Evolutionary conservation across 768 basidiomycete genomes (phyloP).

Genomic region (Lentinula boryana): DNA sequence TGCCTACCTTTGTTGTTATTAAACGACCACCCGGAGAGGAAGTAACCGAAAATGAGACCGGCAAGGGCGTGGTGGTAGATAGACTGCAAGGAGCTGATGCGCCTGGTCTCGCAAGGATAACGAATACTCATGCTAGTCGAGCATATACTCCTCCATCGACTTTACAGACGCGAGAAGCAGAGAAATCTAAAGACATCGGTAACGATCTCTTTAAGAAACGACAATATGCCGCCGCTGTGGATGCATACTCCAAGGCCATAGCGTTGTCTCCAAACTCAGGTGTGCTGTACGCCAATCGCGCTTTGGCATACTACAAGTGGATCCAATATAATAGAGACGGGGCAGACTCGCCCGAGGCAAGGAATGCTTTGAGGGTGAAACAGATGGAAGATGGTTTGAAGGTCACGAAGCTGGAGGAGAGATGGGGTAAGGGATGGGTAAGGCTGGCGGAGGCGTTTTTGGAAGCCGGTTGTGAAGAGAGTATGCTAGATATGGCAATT

Average conservation of each 20-base stretch:
- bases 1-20: slow-evolving; percentile 17
- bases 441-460: slow-evolving; percentile 3
- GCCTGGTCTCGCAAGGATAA: slow-evolving; percentile 11
- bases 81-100: slow-evolving; percentile 14
- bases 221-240: not conserved
- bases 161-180: not conserved
- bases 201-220: slow-evolving; percentile 1
- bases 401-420: slow-evolving; percentile 2
- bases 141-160: slow-evolving; percentile 8
- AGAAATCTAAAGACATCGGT: slow-evolving; percentile 1
- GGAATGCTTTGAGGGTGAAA: not conserved
- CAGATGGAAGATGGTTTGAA: not conserved
- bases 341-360: not conserved
- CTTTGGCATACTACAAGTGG: slow-evolving; percentile 1
- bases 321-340: not conserved
- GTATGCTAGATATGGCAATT: not conserved
- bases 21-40: slow-evolving; percentile 7
- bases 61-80: slow-evolving; percentile 1
- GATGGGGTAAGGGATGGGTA: slow-evolving; percentile 6
- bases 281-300: slow-evolving; percentile 7
- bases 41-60: not conserved
- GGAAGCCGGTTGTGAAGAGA: not conserved
- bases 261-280: slow-evolving; percentile 1
- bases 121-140: slow-evolving; percentile 10
- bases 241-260: slow-evolving; percentile 4